Conservation (phyloP, 148 eudicot species). For the Rhododendron mucronatum region DNA sequence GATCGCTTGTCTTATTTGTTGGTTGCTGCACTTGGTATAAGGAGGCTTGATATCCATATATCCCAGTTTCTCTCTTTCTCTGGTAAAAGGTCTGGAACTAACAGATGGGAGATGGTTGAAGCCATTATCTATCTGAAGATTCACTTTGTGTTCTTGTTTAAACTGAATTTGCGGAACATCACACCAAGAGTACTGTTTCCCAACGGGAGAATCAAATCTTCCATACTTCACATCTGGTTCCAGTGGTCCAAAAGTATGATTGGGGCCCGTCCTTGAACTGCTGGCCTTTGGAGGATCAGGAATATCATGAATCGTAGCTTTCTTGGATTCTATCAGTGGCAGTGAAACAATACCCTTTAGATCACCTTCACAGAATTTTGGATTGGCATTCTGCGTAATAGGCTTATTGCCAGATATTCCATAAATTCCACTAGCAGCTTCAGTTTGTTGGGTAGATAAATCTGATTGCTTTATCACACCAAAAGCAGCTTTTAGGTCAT, state of each 20-base stretch:
- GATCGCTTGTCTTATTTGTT: constrained; percentile 19
- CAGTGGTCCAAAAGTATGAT: constrained; percentile 30
- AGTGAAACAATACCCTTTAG: constrained; percentile 28
- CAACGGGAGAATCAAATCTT: constrained; percentile 28
- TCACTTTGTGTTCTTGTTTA: constrained; percentile 36
- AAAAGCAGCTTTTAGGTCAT: constrained; percentile 42
- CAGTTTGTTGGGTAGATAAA: constrained; percentile 33
- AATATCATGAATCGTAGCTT: constrained; percentile 24
- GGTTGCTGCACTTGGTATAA: constrained; percentile 12
- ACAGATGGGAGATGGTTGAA: constrained; percentile 29
- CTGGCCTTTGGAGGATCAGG: constrained; percentile 36
- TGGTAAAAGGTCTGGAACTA: constrained; percentile 29
- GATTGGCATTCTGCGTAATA: constrained; percentile 25
- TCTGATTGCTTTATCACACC: constrained; percentile 47
- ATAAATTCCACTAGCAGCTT: constrained; percentile 25
- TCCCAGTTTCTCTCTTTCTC: constrained; percentile 24
- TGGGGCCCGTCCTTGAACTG: constrained; percentile 28
- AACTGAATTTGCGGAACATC: constrained; percentile 40
- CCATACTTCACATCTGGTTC: constrained; percentile 32
- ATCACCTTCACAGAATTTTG: constrained; percentile 30
- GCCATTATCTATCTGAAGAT: constrained; percentile 20
- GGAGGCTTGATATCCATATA: constrained; percentile 26
- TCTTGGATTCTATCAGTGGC: constrained; percentile 38
- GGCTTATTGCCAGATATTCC: constrained; percentile 28
- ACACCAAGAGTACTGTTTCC: constrained; percentile 35